phyloP scores from a whole-genome alignment of 2,329 filamentous ascomycete genomes.

The Colletotrichum liaoningense region DNA sequence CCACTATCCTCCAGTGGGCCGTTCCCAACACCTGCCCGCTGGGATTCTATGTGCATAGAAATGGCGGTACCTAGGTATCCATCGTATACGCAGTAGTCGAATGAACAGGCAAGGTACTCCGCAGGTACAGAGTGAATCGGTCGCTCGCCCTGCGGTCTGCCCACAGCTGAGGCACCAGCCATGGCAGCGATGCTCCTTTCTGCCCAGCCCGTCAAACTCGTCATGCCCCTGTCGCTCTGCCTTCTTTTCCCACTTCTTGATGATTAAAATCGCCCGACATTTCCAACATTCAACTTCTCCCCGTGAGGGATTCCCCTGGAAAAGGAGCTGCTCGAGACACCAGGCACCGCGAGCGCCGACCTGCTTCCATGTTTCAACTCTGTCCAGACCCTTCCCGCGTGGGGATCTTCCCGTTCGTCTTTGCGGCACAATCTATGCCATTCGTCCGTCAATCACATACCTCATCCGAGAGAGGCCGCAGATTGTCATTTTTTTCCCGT shows the following conservation, averaged over 20 bases:
- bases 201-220: neutral
- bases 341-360: conserved; percentile 1
- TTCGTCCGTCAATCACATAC: neutral
- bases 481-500: neutral
- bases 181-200: neutral
- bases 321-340: neutral
- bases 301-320: conserved; percentile 5
- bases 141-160: too few species aligned
- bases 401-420: conserved; percentile 9
- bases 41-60: too few species aligned
- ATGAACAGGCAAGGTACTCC: too few species aligned
- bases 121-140: neutral
- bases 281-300: neutral
- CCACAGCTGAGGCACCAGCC: neutral
- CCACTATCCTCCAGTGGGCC: neutral
- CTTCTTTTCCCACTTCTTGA: neutral
- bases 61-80: neutral
- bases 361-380: neutral
- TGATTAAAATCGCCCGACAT: neutral
- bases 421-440: neutral
- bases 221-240: neutral
- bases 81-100: too few species aligned
- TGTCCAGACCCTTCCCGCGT: neutral
- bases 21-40: neutral
- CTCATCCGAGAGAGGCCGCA: conserved; percentile 18